These are phyloP conservation scores for Alternaria incomplexa DNA, from an alignment of 2,329 filamentous ascomycete species.

Conservation along the genomic window DNA sequence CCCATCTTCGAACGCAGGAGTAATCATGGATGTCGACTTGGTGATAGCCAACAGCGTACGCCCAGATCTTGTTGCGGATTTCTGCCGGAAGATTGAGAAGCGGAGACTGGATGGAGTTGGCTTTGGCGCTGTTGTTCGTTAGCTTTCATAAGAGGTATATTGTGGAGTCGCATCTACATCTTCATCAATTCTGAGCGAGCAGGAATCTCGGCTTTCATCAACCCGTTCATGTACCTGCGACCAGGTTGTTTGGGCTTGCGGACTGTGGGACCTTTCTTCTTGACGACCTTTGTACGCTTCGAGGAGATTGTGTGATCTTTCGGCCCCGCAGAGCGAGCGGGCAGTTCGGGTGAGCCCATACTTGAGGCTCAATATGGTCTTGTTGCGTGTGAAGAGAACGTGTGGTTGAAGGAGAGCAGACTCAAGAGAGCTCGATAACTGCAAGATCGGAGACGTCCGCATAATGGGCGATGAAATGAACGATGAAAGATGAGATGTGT, in stretches of 20 bases:
- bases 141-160: not conserved
- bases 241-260: not conserved
- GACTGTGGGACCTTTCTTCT: not conserved
- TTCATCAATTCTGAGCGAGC: constrained; percentile 1
- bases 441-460: not conserved
- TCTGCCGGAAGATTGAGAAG: constrained; percentile 21
- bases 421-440: not conserved
- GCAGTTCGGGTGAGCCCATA: not conserved
- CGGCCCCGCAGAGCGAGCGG: not conserved
- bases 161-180: not conserved
- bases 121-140: constrained; percentile 1
- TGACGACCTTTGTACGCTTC: not conserved
- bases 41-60: constrained; percentile 10
- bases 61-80: constrained; percentile 20
- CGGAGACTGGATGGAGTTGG: constrained; percentile 15
- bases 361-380: not conserved
- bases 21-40: not conserved
- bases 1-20: not conserved
- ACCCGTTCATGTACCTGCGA: not conserved
- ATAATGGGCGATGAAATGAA: not conserved
- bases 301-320: not conserved
- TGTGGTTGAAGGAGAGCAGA: not conserved
- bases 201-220: constrained; percentile 1
- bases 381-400: not conserved
- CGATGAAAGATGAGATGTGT: not conserved